These are phyloP conservation scores for Prunus yedoensis DNA, from an alignment of 331 rosid genomes.

Conservation along the genomic window DNA sequence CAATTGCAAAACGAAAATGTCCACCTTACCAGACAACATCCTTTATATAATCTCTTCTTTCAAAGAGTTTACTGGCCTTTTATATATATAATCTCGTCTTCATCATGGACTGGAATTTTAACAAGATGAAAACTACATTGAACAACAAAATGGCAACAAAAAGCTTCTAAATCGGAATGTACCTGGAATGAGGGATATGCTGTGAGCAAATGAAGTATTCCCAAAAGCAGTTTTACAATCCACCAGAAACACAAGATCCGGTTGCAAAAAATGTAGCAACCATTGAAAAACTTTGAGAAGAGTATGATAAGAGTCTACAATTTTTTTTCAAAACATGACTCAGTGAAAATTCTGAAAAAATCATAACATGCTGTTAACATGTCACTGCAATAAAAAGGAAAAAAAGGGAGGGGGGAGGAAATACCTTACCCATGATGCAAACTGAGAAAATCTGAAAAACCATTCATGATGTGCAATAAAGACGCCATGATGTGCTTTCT, in stretches of 20 bases:
- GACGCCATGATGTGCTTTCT: slow-evolving; percentile 42
- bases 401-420: not conserved
- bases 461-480: slow-evolving; percentile 53
- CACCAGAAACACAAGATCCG: slow-evolving; percentile 71
- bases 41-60: not conserved
- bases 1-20: not conserved
- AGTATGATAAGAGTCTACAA: slow-evolving; percentile 58
- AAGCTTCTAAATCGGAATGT: slow-evolving; percentile 17
- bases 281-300: slow-evolving; percentile 49
- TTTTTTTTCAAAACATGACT: slow-evolving; percentile 13
- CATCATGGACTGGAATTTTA: not conserved
- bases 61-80: not conserved
- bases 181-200: slow-evolving; percentile 58
- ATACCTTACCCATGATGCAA: slow-evolving; percentile 75
- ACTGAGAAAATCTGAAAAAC: slow-evolving; percentile 66
- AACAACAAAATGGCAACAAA: slow-evolving; percentile 14
- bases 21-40: not conserved
- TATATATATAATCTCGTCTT: not conserved
- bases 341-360: slow-evolving; percentile 4
- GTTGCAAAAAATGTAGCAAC: slow-evolving; percentile 42
- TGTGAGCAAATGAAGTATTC: slow-evolving; percentile 44
- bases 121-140: not conserved
- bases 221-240: slow-evolving; percentile 61
- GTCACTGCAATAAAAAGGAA: not conserved
- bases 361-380: not conserved